phyloP scores from a whole-genome alignment of 2,329 filamentous ascomycete genomes.

The Thermochaetoides dissita region DNA sequence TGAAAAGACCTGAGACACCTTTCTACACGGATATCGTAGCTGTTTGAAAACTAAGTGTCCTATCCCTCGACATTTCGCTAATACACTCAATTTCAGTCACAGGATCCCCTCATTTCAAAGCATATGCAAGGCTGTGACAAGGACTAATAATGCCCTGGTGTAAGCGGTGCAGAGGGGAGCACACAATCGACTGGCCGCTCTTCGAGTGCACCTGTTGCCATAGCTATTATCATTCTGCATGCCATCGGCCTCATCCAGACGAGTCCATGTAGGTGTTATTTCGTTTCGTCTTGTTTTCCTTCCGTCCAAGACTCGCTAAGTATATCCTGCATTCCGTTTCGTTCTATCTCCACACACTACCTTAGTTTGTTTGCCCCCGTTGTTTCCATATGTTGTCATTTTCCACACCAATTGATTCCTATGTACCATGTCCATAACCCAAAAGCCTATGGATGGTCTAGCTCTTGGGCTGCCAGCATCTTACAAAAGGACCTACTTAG shows the following conservation, averaged over 20 bases:
- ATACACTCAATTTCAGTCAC: conserved; percentile 1
- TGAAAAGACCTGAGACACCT: conserved; percentile 63
- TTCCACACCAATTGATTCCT: too few species aligned
- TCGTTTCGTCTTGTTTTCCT: background rate
- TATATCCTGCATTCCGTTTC: background rate
- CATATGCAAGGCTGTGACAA: conserved; percentile 2
- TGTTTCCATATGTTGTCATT: too few species aligned
- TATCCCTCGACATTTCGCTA: conserved; percentile 2
- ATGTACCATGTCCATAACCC: too few species aligned
- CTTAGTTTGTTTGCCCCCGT: too few species aligned
- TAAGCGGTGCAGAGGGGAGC: conserved; percentile 9
- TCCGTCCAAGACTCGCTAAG: background rate
- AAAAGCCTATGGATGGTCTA: too few species aligned
- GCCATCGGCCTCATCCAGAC: conserved; percentile 13
- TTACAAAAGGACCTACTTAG: too few species aligned
- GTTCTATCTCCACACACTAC: too few species aligned
- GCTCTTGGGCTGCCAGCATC: too few species aligned
- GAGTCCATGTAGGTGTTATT: conserved; percentile 9
- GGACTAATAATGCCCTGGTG: conserved; percentile 8
- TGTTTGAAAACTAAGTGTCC: conserved; percentile 3
- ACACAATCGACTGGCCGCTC: conserved; percentile 11
- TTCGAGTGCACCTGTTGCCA: conserved; percentile 13
- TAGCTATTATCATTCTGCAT: conserved; percentile 15
- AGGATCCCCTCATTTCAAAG: conserved; percentile 1
- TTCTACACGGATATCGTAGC: conserved; percentile 1